phyloP scores from a whole-genome alignment of 495 filamentous ascomycete genomes.

The Aspergillus sparsus region DNA sequence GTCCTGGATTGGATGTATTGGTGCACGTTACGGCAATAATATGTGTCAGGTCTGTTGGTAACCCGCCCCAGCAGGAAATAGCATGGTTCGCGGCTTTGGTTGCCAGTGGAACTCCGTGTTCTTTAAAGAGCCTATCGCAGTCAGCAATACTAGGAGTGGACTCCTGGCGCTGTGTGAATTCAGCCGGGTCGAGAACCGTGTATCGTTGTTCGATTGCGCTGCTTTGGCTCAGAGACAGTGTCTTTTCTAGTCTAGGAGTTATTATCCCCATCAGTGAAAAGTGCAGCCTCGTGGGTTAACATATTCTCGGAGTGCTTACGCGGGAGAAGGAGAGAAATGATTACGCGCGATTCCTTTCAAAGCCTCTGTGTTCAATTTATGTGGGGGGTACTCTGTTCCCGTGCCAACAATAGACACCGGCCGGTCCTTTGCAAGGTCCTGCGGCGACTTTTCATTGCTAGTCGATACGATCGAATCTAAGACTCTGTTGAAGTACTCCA shows the following conservation, averaged over 20 bases:
- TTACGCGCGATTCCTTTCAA: background rate
- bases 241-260: background rate
- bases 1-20: constrained; percentile 1
- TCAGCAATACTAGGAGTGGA: constrained; percentile 4
- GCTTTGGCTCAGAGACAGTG: background rate
- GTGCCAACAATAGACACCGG: background rate
- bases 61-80: background rate
- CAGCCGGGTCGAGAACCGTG: background rate
- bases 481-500: too few species aligned
- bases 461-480: too few species aligned
- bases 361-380: background rate
- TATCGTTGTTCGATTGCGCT: background rate
- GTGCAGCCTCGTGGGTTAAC: background rate
- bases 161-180: background rate
- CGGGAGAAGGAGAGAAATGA: background rate
- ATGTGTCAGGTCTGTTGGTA: background rate
- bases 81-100: background rate
- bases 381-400: background rate
- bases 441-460: too few species aligned
- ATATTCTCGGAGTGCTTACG: background rate
- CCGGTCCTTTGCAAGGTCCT: too few species aligned
- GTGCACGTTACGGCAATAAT: constrained; percentile 8
- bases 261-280: background rate
- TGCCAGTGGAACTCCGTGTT: background rate
- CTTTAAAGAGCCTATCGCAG: background rate